phyloP scores from a whole-genome alignment of 345 rosid genomes.

The Rubroshorea leprosula region DNA sequence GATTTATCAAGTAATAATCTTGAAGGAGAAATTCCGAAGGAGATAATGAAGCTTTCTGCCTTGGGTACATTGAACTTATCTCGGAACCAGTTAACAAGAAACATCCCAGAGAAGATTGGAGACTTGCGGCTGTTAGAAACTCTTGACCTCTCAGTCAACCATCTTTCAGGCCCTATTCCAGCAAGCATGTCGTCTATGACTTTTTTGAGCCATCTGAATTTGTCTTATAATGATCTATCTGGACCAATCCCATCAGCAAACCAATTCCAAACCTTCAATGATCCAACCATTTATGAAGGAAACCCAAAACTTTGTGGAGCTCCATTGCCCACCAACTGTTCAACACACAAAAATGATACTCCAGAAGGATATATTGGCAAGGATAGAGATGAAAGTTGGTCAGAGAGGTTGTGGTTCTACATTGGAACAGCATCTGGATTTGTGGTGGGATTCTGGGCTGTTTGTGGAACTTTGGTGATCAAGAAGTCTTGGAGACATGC shows the following conservation, averaged over 20 bases:
- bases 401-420: background rate
- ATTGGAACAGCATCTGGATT: background rate
- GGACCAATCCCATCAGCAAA: slow-evolving; percentile 22
- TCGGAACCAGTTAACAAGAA: slow-evolving; percentile 21
- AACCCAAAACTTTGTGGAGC: slow-evolving; percentile 40
- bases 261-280: slow-evolving; percentile 22
- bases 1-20: slow-evolving; percentile 40
- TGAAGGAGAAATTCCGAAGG: slow-evolving; percentile 30
- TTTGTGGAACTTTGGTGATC: slow-evolving; percentile 15
- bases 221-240: slow-evolving; percentile 40
- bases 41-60: slow-evolving; percentile 20
- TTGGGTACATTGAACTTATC: slow-evolving; percentile 34
- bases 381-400: background rate
- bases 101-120: slow-evolving; percentile 25
- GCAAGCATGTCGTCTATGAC: slow-evolving; percentile 26
- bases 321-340: slow-evolving; percentile 33
- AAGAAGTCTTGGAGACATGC: slow-evolving; percentile 17
- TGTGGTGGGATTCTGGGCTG: slow-evolving; percentile 12
- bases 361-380: background rate
- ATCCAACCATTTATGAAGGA: slow-evolving; percentile 32
- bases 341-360: background rate
- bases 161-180: slow-evolving; percentile 40
- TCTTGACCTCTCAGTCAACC: slow-evolving; percentile 39
- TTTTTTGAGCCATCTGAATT: slow-evolving; percentile 28
- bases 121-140: slow-evolving; percentile 22